Base-by-base conservation (phyloP, 148 eudicot species). In the Diospyros lotus region DNA sequence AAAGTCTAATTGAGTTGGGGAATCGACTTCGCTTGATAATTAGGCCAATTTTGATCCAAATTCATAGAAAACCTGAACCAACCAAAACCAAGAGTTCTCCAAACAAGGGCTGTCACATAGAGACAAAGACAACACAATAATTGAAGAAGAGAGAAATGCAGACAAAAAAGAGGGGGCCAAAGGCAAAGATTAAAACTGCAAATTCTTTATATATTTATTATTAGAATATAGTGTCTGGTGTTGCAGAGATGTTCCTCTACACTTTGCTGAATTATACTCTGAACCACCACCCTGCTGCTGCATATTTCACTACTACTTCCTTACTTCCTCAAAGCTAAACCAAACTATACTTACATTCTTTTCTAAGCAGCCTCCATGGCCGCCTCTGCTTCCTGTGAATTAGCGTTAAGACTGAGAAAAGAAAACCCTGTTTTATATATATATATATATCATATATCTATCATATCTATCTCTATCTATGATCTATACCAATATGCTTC, bases 241-340 rank as follows among this genome's bases (percentile, higher is more conserved):
- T 44, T 58, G 74, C 74, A 58, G 65, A 58, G 65, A 72, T 58
- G 6, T 8, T 4, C 4, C 65, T 72, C 74, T 58, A 72, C 54
- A 41, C 9, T 58, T 43, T 58, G 17, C 58, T 44, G 40, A 48
- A 13, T 13, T 48, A 8, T 48, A 42, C 59, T 53, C n/a, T 39
- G 72, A 69, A 69, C 8, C 52, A 48, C 52, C 59, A 28, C 28
- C 28, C 28, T 28, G 28, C 28, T 28, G 28, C 72, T 38, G 72
- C 72, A 69, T 9, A 13, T 69, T 10, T n/a, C 42, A 55, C 74
- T 58, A 55, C 74, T 58, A 55, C 12, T 56, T 71, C 40, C 74
- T 71, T 56, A 42, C 67, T 4, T 71, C 46, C 14, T 41, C 18
- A 70, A 70, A 28, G 28, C 73, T 53, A 55, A 64, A 70, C 46